Evolutionary conservation across 139 green algal species (phyloP).

Genomic region (Chlorella vulgaris): DNA sequence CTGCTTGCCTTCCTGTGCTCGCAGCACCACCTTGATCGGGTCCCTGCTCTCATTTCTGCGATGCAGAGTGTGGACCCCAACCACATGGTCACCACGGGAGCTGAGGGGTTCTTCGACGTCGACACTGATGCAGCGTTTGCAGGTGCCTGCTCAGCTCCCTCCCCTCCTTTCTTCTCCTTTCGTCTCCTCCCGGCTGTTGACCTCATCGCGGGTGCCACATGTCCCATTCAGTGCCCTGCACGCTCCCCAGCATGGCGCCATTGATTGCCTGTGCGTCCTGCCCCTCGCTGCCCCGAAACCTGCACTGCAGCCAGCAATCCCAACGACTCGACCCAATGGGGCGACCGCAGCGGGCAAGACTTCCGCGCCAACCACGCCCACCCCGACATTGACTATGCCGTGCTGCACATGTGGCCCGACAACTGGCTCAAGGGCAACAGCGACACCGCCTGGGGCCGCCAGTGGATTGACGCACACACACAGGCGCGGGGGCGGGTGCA

Average conservation of each 20-base stretch:
- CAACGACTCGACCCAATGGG: constrained; percentile 6
- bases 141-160: too few relatives aligned
- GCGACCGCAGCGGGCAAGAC: constrained; percentile 33
- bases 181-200: too few relatives aligned
- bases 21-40: too few relatives aligned
- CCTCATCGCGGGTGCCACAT: too few relatives aligned
- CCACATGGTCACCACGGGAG: constrained; percentile 25
- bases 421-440: background rate
- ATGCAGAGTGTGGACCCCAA: constrained; percentile 20
- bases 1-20: background rate
- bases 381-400: constrained; percentile 38
- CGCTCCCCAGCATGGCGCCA: too few relatives aligned
- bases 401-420: constrained; percentile 40
- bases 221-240: too few relatives aligned
- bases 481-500: background rate
- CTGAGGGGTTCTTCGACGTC: constrained; percentile 34
- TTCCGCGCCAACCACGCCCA: constrained; percentile 44
- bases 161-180: too few relatives aligned
- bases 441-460: background rate
- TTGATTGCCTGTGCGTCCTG: too few relatives aligned
- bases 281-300: too few relatives aligned
- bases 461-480: constrained; percentile 5
- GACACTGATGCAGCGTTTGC: too few relatives aligned
- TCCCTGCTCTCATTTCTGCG: background rate
- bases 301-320: constrained; percentile 6